Base-by-base conservation (phyloP, 2,329 filamentous ascomycete genomes). In the Alternaria hordeiaustralica region DNA sequence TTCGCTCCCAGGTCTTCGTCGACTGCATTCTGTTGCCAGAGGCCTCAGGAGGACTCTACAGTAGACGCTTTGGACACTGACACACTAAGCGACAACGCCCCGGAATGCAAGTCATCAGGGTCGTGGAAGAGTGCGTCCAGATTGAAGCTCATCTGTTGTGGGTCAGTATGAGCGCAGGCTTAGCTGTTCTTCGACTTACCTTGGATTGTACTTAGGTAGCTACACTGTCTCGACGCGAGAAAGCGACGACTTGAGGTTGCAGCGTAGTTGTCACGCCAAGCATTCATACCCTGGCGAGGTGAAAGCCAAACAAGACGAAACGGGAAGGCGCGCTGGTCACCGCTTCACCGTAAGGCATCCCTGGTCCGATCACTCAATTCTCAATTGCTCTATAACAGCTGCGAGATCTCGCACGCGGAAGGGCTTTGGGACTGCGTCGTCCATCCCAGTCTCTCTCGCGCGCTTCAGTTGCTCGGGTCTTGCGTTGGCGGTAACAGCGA, bases 401-500 rank as follows among this genome's bases (percentile, higher is more conserved):
- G 51, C 43, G 3, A 60, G 41, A 1, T 60, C 58, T 41, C 54
- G 21, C 11, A 60, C 58, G 3, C 43, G 49, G 13, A 60, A 60
- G 4, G 58, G 58, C 51, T 60, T 60, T 6, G 58, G 54, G 12
- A 60, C 51, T 3, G 58, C 49, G 15, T 60, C 58, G 7, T 60
- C 49, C 58, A 60, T 60, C 5, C 58, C 58, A 10, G 58, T 51
- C 15, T 60, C 58, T 5, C 43, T n/a, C 8, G 58, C 58, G n/a
- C 49, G 58, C 50, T 36, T 46, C 9, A 74, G 64, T 59, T 77
- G 75, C 60, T 75, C 69, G 12, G 54, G 59, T 20, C 75, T 62
- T n/a, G 71, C 75, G 54, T 77, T 77, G 1, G 69, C 75, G 3
- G 74, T 77, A 3, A 74, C 68, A 6, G 68, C 73, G 25, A 77